Conservation (phyloP, 805 yeast species). For the Kluyveromyces dobzhanskii region DNA sequence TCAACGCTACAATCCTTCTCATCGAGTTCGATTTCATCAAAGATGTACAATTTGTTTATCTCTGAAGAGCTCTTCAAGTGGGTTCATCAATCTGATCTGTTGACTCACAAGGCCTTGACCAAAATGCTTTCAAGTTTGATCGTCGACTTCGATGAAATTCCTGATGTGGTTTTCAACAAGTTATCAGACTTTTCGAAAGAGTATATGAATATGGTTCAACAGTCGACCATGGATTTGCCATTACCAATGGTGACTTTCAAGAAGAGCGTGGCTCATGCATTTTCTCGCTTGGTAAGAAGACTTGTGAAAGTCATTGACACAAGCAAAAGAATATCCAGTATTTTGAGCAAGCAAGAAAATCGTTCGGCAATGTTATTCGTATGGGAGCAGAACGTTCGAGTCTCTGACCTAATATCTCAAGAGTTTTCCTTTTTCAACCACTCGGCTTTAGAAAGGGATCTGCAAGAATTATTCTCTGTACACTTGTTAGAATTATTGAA, state of each 20-base stretch:
- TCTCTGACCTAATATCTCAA: constrained; percentile 29
- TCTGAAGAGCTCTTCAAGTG: constrained; percentile 45
- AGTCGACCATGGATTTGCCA: constrained; percentile 40
- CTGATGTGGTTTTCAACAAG: constrained; percentile 44
- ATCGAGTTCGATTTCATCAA: constrained; percentile 46
- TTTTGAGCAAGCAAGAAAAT: constrained; percentile 28
- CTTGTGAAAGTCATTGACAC: constrained; percentile 48
- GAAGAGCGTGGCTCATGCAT: constrained; percentile 43
- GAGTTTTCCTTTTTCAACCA: constrained; percentile 42
- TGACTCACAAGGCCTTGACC: constrained; percentile 47
- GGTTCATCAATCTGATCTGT: constrained; percentile 59
- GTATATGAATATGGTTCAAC: constrained; percentile 38
- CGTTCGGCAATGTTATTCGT: constrained; percentile 42
- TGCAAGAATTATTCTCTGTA: constrained; percentile 27
- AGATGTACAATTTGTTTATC: constrained; percentile 50
- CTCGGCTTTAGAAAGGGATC: constrained; percentile 25
- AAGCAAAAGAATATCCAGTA: constrained; percentile 40
- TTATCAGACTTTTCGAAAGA: constrained; percentile 45
- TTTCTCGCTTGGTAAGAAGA: constrained; percentile 45
- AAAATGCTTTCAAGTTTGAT: constrained; percentile 56
- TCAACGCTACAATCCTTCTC: constrained; percentile 45
- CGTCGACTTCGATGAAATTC: constrained; percentile 43
- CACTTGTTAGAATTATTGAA: constrained; percentile 31
- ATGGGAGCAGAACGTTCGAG: constrained; percentile 45
- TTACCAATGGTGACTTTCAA: constrained; percentile 43